Evolutionary conservation across 257 asterid species (phyloP).

Genomic region (Sherardia arvensis): DNA sequence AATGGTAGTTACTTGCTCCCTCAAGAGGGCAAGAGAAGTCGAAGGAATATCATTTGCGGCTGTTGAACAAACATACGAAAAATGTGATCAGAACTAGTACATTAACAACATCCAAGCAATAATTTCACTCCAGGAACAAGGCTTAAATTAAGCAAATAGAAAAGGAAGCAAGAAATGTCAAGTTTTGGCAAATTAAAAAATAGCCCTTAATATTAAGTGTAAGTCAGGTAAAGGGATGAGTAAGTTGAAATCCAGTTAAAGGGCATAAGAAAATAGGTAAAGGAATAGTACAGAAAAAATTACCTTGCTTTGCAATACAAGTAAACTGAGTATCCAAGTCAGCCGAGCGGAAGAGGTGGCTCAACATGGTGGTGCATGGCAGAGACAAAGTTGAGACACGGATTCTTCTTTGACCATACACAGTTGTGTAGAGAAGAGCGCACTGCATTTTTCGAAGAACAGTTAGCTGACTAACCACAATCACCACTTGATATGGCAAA

Average conservation of each 20-base stretch:
- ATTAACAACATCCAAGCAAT: constrained; percentile 7
- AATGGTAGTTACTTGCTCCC: constrained; percentile 80
- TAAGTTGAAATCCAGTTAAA: neutral
- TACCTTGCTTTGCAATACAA: constrained; percentile 87
- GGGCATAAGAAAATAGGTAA: neutral
- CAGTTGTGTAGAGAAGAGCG: constrained; percentile 95
- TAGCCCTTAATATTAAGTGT: neutral
- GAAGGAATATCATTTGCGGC: constrained; percentile 88
- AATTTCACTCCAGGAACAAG: neutral
- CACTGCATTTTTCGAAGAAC: constrained; percentile 34
- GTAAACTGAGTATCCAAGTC: constrained; percentile 93
- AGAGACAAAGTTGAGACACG: constrained; percentile 92
- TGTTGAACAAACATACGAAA: constrained; percentile 23
- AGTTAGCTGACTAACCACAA: neutral
- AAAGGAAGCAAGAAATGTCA: neutral
- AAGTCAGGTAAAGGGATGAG: neutral
- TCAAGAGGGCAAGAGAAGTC: constrained; percentile 63
- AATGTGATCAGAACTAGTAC: constrained; percentile 11
- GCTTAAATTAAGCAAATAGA: neutral
- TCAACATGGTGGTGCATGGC: constrained; percentile 84
- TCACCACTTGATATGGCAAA: neutral
- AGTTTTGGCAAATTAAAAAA: neutral
- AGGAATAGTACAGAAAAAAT: neutral
- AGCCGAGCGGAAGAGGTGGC: constrained; percentile 91
- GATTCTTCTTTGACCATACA: constrained; percentile 92